Conservation (phyloP, 257 asterid genomes). For the Nicotiana noctiflora region DNA sequence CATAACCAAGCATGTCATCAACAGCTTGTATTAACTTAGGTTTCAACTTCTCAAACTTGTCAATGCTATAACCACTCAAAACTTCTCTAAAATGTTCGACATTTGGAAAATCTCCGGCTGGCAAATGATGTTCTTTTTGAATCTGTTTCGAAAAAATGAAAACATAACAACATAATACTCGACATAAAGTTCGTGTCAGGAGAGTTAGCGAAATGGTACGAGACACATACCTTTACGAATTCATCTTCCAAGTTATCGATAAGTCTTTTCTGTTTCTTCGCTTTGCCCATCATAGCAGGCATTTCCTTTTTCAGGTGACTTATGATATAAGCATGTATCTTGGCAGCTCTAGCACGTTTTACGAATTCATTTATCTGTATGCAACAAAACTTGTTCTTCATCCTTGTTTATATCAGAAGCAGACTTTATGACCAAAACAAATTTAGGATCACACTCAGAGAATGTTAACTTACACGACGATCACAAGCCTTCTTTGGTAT, state of each 20-base stretch:
- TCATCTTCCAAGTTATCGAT: conserved; percentile 65
- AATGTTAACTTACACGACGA: conserved; percentile 62
- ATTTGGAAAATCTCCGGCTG: conserved; percentile 87
- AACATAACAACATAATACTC: not conserved
- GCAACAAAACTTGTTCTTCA: not conserved
- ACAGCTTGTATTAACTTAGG: conserved; percentile 77
- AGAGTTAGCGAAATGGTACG: not conserved
- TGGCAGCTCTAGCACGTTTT: conserved; percentile 94
- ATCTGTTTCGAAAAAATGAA: conserved; percentile 36
- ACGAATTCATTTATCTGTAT: conserved; percentile 90
- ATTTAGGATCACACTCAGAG: not conserved
- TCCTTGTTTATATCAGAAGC: not conserved
- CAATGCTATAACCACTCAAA: conserved; percentile 66
- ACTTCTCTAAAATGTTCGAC: conserved; percentile 63
- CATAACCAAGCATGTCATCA: conserved; percentile 94
- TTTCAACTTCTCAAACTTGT: conserved; percentile 83
- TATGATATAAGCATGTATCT: conserved; percentile 81
- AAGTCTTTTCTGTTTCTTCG: conserved; percentile 80
- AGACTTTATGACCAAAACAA: not conserved
- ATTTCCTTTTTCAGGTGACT: conserved; percentile 81
- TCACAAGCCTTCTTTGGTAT: conserved; percentile 94
- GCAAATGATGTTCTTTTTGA: conserved; percentile 75
- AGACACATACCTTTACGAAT: conserved; percentile 66
- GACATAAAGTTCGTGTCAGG: not conserved
- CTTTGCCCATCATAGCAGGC: conserved; percentile 99